A percentile compares a stretch with the other conserved stretches of the same genome.
phyloP scores from a whole-genome alignment of 2,329 filamentous ascomycete species.

The Hortaea werneckii region DNA sequence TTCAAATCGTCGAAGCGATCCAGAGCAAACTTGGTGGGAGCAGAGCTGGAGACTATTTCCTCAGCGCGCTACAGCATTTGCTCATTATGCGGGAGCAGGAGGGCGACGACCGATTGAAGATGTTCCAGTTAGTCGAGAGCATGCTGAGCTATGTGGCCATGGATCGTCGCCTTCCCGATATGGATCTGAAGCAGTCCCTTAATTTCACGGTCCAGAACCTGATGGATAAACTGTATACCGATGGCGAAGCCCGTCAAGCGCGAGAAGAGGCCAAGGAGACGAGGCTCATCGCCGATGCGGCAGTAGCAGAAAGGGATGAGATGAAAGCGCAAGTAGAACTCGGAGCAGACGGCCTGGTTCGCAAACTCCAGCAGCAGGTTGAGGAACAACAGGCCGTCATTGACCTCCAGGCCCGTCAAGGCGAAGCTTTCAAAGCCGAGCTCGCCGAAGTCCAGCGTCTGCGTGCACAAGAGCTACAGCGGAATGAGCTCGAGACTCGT shows the following conservation, averaged over 20 bases:
- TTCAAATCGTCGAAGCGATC: constrained; percentile 91
- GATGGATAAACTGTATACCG: constrained; percentile 90
- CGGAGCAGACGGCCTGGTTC: constrained; percentile 85
- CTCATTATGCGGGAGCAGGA: constrained; percentile 86
- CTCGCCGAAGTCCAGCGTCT: constrained; percentile 77
- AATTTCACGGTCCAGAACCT: constrained; percentile 96
- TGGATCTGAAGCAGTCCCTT: constrained; percentile 94
- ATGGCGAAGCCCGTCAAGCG: constrained; percentile 85
- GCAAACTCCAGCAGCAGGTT: constrained; percentile 86
- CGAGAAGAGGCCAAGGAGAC: constrained; percentile 86
- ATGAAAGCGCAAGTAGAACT: constrained; percentile 80
- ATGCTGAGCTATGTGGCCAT: constrained; percentile 99
- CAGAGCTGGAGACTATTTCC: constrained; percentile 86
- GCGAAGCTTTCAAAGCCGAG: constrained; percentile 80
- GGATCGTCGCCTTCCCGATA: constrained; percentile 88
- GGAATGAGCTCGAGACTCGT: constrained; percentile 90
- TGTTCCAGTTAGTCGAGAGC: constrained; percentile 97
- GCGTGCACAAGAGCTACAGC: constrained; percentile 79
- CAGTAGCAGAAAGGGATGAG: constrained; percentile 92
- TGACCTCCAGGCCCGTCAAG: constrained; percentile 75
- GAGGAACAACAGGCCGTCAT: constrained; percentile 88
- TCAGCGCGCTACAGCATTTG: constrained; percentile 90
- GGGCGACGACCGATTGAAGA: constrained; percentile 79
- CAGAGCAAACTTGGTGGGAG: constrained; percentile 72
- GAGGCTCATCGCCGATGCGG: constrained; percentile 86